Evolutionary conservation across 164 flowering plant species (phyloP).

Genomic region (Vitis amurensis): DNA sequence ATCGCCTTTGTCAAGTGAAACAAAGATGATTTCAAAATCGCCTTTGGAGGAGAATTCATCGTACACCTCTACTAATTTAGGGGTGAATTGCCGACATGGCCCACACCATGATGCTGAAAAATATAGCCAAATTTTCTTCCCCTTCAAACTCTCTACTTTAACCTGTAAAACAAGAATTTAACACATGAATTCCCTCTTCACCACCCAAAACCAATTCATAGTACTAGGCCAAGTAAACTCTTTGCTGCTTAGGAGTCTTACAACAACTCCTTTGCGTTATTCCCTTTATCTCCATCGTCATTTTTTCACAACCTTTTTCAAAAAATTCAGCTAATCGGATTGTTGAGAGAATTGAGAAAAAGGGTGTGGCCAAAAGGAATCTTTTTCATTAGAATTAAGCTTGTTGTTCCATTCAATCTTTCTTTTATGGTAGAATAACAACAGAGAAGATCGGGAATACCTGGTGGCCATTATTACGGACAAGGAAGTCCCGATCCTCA

Average conservation of each 20-base stretch:
- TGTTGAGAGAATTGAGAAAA: too few relatives aligned
- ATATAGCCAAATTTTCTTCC: conserved; percentile 53
- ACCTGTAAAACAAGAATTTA: too few relatives aligned
- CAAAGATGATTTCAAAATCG: conserved; percentile 57
- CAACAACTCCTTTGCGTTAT: too few relatives aligned
- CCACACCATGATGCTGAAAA: conserved; percentile 73
- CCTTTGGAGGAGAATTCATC: conserved; percentile 38
- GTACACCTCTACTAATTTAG: conserved; percentile 47
- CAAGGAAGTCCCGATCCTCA: conserved; percentile 42
- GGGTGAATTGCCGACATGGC: conserved; percentile 56
- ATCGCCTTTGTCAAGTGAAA: conserved; percentile 53
- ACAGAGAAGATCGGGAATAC: conserved; percentile 16
- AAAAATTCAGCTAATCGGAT: too few relatives aligned
- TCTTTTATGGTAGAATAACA: neutral
- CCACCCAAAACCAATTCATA: too few relatives aligned
- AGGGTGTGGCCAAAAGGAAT: too few relatives aligned
- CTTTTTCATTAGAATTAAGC: too few relatives aligned
- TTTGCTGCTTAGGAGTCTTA: neutral
- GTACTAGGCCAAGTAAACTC: neutral
- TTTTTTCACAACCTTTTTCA: too few relatives aligned
- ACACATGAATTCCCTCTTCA: too few relatives aligned
- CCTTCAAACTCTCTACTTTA: conserved; percentile 29
- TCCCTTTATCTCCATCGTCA: too few relatives aligned
- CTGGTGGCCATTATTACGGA: conserved; percentile 55
- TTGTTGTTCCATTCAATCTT: too few relatives aligned